Conservation (phyloP, 2,329 filamentous ascomycete genomes). For the Verticillium longisporum region DNA sequence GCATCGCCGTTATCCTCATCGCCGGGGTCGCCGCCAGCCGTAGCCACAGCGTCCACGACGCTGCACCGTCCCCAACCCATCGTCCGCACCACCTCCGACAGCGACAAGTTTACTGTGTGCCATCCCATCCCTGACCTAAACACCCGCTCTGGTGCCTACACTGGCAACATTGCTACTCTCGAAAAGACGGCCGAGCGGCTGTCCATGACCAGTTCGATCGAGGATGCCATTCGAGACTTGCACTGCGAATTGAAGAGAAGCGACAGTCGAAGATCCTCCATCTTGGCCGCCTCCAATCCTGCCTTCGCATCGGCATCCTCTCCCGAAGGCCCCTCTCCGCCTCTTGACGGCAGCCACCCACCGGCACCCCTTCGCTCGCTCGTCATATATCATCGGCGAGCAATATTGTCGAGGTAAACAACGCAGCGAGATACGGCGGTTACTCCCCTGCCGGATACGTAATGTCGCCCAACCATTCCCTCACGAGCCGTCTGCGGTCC, state of each 20-base stretch:
- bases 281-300: constrained; percentile 40
- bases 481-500: constrained; percentile 50
- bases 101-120: constrained; percentile 35
- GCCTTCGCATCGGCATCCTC: constrained; percentile 10
- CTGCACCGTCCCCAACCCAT: constrained; percentile 29
- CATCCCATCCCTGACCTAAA: constrained; percentile 59
- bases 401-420: constrained; percentile 67
- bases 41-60: constrained; percentile 8
- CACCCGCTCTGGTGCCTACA: constrained; percentile 53
- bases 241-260: constrained; percentile 64
- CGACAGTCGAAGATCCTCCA: constrained; percentile 60
- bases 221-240: constrained; percentile 68
- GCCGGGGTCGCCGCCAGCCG: background rate
- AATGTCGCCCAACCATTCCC: constrained; percentile 59
- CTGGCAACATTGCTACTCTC: constrained; percentile 64
- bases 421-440: constrained; percentile 57
- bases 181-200: constrained; percentile 71
- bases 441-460: constrained; percentile 64
- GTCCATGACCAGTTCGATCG: constrained; percentile 68
- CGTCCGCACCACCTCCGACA: constrained; percentile 38
- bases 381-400: constrained; percentile 41
- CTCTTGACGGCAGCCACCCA: constrained; percentile 15
- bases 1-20: constrained; percentile 7
- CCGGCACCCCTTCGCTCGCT: constrained; percentile 17
- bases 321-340: constrained; percentile 12